Percentiles rank a stretch among this genome's conserved stretches.
phyloP scores from a whole-genome alignment of 2,329 filamentous ascomycete species.

The Xylariaceae sp. region DNA sequence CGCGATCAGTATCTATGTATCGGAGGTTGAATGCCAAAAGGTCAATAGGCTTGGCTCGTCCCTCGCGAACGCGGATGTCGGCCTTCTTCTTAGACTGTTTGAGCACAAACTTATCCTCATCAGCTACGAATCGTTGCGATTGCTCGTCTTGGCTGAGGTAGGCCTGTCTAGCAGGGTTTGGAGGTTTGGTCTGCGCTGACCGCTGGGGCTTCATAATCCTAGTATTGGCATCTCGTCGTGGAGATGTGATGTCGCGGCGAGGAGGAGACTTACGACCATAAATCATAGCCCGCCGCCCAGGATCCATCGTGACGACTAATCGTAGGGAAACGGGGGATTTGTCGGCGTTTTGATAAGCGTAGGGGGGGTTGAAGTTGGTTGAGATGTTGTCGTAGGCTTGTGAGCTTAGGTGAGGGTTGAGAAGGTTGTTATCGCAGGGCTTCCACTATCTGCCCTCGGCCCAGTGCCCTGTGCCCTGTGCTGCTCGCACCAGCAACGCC shows the following conservation, averaged over 20 bases:
- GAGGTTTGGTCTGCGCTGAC: constrained; percentile 38
- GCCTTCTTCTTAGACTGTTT: constrained; percentile 99
- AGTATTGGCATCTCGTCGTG: constrained; percentile 59
- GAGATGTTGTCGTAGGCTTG: too few species aligned
- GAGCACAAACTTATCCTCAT: constrained; percentile 94
- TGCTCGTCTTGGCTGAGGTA: constrained; percentile 78
- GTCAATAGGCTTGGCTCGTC: constrained; percentile 89
- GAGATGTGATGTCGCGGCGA: constrained; percentile 58
- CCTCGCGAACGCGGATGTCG: constrained; percentile 89
- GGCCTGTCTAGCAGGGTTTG: constrained; percentile 41
- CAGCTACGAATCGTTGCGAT: constrained; percentile 82
- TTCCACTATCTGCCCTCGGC: not conserved
- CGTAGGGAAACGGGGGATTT: not conserved
- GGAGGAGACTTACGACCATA: constrained; percentile 51
- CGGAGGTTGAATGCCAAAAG: constrained; percentile 90
- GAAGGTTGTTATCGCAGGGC: not conserved
- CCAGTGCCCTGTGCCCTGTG: too few species aligned
- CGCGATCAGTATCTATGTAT: constrained; percentile 83
- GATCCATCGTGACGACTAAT: constrained; percentile 60
- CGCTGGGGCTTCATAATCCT: constrained; percentile 61
- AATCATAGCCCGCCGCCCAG: constrained; percentile 61
- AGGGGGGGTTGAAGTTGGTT: not conserved
- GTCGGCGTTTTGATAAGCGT: not conserved
- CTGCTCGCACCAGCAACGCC: too few species aligned
- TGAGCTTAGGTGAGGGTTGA: too few species aligned